Conservation (phyloP, 768 basidiomycete species). For the Kondoa subrosea region DNA sequence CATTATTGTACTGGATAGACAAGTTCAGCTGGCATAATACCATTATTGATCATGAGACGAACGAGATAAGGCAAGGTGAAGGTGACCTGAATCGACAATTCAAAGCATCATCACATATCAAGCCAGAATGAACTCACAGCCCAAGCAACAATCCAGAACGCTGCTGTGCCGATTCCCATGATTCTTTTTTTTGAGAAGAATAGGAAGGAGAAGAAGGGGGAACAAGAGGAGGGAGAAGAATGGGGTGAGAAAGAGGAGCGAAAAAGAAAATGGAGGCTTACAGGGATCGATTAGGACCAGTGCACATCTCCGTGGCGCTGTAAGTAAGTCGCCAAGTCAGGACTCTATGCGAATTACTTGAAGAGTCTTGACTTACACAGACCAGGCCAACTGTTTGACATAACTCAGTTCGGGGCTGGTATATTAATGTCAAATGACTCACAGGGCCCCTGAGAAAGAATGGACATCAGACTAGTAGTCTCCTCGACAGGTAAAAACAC, state of each 20-base stretch:
- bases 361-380: neutral
- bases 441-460: no score
- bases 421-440: no score
- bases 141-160: constrained; percentile 33
- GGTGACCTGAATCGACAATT: constrained; percentile 20
- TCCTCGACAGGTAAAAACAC: no score
- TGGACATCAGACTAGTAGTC: no score
- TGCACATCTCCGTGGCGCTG: no score
- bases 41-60: constrained; percentile 11
- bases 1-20: constrained; percentile 5
- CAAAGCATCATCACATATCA: constrained; percentile 2
- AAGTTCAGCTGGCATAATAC: constrained; percentile 6
- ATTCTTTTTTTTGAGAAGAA: constrained; percentile 25
- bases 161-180: constrained; percentile 31
- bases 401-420: no score
- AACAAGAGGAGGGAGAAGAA: no score
- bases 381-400: constrained; percentile 31
- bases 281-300: constrained; percentile 3
- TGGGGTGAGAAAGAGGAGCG: neutral
- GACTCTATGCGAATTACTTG: no score
- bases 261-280: neutral
- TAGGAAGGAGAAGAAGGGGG: constrained; percentile 21
- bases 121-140: constrained; percentile 11
- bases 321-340: no score
- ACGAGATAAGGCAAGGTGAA: constrained; percentile 33